Evolutionary conservation across 108 stramenopile genomes (phyloP).

Genomic region (Fragilariopsis cylindrus): DNA sequence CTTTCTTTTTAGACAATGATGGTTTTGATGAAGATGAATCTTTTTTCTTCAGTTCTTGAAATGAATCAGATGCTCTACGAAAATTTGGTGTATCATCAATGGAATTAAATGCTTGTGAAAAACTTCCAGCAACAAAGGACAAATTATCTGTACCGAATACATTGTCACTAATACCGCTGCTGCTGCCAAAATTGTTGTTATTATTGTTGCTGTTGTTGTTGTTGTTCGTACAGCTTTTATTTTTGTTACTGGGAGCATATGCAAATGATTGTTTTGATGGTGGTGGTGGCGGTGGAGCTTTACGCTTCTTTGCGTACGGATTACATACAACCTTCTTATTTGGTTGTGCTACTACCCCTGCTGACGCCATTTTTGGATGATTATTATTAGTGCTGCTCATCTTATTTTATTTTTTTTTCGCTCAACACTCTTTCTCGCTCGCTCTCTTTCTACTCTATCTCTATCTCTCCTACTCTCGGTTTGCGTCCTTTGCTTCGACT

Average conservation of each 20-base stretch:
- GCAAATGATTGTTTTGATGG: background rate
- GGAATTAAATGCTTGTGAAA: slow-evolving; percentile 9
- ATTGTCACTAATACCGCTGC: background rate
- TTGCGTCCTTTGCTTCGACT: no score
- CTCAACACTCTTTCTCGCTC: no score
- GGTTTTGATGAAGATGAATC: background rate
- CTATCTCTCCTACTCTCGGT: no score
- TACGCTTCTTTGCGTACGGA: slow-evolving; percentile 6
- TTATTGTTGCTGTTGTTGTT: background rate
- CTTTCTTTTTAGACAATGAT: background rate
- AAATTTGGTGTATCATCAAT: background rate
- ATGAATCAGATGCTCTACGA: slow-evolving; percentile 6
- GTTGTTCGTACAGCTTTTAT: background rate
- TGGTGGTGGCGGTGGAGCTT: background rate
- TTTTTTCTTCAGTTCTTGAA: background rate
- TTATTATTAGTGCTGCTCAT: no score
- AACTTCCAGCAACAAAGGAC: background rate
- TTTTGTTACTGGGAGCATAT: background rate
- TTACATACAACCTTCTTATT: slow-evolving; percentile 4
- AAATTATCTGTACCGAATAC: background rate
- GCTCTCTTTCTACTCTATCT: no score
- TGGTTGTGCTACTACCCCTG: background rate
- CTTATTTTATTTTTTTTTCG: no score
- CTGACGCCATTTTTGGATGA: no score
- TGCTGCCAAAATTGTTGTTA: background rate